A percentile compares a stretch with the other conserved stretches of the same genome.
Conservation (phyloP, 164 flowering plant genomes). For the Liquidambar formosana region DNA sequence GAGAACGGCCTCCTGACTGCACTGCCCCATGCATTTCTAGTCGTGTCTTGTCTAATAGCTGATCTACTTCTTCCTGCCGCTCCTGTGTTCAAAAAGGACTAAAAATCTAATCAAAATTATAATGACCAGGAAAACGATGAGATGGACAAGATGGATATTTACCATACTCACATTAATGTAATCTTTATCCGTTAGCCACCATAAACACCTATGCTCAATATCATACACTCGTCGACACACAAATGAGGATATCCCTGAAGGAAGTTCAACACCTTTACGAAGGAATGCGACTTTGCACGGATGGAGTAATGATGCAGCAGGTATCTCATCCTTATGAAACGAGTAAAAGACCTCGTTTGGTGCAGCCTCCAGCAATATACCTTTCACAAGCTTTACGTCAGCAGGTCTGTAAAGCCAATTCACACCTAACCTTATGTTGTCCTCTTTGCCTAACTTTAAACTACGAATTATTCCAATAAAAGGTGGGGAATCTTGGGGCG, state of each 20-base stretch:
- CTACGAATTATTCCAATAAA: slow-evolving; percentile 81
- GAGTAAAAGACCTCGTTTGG: slow-evolving; percentile 96
- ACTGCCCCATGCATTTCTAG: slow-evolving; percentile 83
- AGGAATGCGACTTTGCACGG: slow-evolving; percentile 98
- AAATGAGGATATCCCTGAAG: slow-evolving; percentile 83
- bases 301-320: slow-evolving; percentile 93
- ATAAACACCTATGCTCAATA: slow-evolving; percentile 66
- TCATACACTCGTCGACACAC: slow-evolving; percentile 92
- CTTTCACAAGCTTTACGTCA: slow-evolving; percentile 83
- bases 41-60: slow-evolving; percentile 61
- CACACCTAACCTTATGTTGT: slow-evolving; percentile 51
- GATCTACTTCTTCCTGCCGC: slow-evolving; percentile 83
- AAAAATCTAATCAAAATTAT: background rate
- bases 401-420: slow-evolving; percentile 95
- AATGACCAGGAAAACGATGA: background rate
- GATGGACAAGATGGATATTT: background rate
- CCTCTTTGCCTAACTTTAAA: slow-evolving; percentile 42
- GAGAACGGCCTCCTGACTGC: slow-evolving; percentile 81
- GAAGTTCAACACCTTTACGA: slow-evolving; percentile 88
- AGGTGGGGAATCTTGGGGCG: slow-evolving; percentile 74
- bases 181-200: slow-evolving; percentile 94
- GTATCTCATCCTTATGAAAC: slow-evolving; percentile 86
- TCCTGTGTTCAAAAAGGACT: slow-evolving; percentile 43
- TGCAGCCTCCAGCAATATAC: slow-evolving; percentile 68
- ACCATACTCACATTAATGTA: slow-evolving; percentile 69